Percentiles rank a stretch among this genome's conserved stretches.
Conservation (phyloP, 2,329 filamentous ascomycete genomes). For the Sporothrix mexicana region DNA sequence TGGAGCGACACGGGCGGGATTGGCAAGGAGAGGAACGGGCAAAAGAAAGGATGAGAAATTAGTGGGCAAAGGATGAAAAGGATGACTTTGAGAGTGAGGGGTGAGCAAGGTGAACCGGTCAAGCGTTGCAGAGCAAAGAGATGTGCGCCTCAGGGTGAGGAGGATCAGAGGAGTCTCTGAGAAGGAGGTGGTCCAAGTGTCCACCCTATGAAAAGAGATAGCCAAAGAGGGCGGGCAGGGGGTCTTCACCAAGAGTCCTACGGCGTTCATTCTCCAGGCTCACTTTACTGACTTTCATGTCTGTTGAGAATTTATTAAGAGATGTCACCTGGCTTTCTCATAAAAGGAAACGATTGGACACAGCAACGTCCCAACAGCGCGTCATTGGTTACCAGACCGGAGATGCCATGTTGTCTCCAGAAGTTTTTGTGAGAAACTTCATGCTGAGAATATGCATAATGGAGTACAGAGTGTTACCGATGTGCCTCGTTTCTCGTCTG, state of each 20-base stretch:
- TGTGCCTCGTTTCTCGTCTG: background rate
- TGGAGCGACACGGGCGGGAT: slow-evolving; percentile 8
- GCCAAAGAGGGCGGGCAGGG: background rate
- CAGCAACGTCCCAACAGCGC: background rate
- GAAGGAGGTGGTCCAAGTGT: slow-evolving; percentile 16
- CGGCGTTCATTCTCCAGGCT: too few species aligned
- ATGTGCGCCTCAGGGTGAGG: background rate
- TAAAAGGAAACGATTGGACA: background rate
- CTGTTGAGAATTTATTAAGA: too few species aligned
- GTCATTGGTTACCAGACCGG: slow-evolving; percentile 8
- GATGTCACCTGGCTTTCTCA: background rate
- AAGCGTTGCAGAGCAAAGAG: background rate
- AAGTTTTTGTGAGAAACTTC: background rate
- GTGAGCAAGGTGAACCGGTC: background rate
- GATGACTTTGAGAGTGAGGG: background rate
- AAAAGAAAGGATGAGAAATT: background rate
- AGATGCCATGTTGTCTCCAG: background rate
- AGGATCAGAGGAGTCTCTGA: background rate
- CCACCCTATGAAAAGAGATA: background rate
- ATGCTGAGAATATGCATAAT: background rate
- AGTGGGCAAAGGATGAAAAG: background rate
- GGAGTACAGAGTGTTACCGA: too few species aligned
- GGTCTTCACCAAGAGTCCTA: background rate
- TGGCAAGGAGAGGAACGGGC: background rate
- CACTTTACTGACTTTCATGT: too few species aligned